A percentile compares a stretch with the other conserved stretches of the same genome.
These are phyloP conservation scores for Candida caryicola DNA, from an alignment of 805 yeast species.

Conservation along the genomic window DNA sequence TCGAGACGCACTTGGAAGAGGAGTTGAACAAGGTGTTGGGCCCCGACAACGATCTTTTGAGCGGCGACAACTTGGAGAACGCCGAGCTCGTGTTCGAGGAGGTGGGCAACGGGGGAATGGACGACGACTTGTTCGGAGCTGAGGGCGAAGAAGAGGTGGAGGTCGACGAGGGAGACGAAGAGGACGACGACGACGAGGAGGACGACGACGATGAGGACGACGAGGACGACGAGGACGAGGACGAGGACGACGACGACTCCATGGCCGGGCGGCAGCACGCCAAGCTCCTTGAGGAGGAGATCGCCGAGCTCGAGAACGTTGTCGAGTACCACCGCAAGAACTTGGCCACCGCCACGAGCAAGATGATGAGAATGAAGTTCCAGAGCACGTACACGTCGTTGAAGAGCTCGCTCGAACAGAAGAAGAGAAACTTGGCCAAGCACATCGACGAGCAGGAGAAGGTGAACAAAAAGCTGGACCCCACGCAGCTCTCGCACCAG, in stretches of 20 bases:
- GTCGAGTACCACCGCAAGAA: slow-evolving; percentile 73
- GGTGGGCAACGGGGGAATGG: background rate
- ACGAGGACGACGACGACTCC: slow-evolving; percentile 50
- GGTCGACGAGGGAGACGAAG: slow-evolving; percentile 51
- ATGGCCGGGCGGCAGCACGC: slow-evolving; percentile 52
- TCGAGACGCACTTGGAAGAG: slow-evolving; percentile 46
- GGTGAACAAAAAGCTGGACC: slow-evolving; percentile 21
- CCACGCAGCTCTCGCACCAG: slow-evolving; percentile 19
- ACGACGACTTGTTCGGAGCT: background rate
- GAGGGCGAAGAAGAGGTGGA: slow-evolving; percentile 30
- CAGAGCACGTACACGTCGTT: slow-evolving; percentile 75
- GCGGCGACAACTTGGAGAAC: slow-evolving; percentile 22
- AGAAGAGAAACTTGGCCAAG: slow-evolving; percentile 58
- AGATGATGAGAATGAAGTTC: slow-evolving; percentile 83
- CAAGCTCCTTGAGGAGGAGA: slow-evolving; percentile 80
- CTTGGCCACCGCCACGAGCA: slow-evolving; percentile 70
- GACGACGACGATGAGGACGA: slow-evolving; percentile 57
- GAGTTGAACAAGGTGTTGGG: slow-evolving; percentile 55
- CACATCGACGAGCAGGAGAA: slow-evolving; percentile 26
- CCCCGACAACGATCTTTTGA: slow-evolving; percentile 36
- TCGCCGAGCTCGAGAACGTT: slow-evolving; percentile 73
- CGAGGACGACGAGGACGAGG: slow-evolving; percentile 48
- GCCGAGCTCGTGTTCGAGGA: slow-evolving; percentile 5
- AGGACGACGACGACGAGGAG: slow-evolving; percentile 54
- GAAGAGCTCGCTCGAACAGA: slow-evolving; percentile 77